Base-by-base conservation (phyloP, 2,329 filamentous ascomycete species). In the Nothophaeocryptopus gaeumannii region DNA sequence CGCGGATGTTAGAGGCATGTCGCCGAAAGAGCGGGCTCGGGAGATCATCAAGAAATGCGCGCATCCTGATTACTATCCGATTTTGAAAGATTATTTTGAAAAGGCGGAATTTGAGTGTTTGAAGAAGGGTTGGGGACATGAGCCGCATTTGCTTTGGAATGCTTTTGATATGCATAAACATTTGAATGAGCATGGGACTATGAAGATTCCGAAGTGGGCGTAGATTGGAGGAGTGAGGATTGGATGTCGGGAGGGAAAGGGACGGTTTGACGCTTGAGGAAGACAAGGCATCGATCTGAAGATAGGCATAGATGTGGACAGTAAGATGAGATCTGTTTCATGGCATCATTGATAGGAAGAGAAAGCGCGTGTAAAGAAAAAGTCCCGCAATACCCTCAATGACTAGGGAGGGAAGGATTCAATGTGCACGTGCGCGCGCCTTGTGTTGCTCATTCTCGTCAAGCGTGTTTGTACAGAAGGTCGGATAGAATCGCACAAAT, bases 161-260 rank as follows among this genome's bases (percentile, higher is more conserved):
- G 78, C 80, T 39, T 95, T 95, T 69, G 88, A 95, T 70, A 88
- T 95, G 84, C 90, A 95, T 74, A 85, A 85, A 78, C 87, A 89
- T 56, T 71, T 95, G 53, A 74, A 82, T 50, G 85, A 91, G 74
- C 81, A 92, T 69, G 89, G 89, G 16, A 93, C 88, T 61, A 95
- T 95, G 89, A 91, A 91, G 83, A 79, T 91, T 58, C 78, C 80
- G 63, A 80, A 74, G 56, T 89, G 85, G 84, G 20, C 20, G 20
- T 26, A 26, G 20, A 26, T 4, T 26, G 7, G 7, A 26, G 3
- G 20, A 3, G 7, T 26, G 20, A 3, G 20, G 20, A 26, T 26
- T 26, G 20, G 20, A 26, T 26, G 20, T 4, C 7, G 20, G 20
- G 20, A 26, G 7, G 20, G 20, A 26, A 26, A 26, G 20, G 20